Percentiles rank a stretch among this genome's conserved stretches.
Evolutionary conservation across 2,329 filamentous ascomycete species (phyloP).

Genomic region (Anthostomella pinea): DNA sequence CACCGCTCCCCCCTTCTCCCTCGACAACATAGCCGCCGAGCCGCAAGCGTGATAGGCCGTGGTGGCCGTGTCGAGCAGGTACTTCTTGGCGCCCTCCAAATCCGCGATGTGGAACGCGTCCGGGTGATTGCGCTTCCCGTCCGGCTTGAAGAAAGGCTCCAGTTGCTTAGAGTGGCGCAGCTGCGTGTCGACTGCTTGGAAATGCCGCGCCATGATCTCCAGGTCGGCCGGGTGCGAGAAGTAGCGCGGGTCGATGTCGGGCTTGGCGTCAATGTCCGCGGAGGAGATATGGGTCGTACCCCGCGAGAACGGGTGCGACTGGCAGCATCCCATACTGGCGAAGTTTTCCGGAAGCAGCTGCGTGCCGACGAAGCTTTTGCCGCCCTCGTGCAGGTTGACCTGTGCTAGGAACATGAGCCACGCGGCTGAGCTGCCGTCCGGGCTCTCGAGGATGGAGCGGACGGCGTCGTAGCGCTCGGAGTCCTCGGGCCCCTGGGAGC

Average conservation of each 20-base stretch:
- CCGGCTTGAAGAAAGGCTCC: conserved; percentile 31
- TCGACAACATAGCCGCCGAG: conserved; percentile 41
- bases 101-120: conserved; percentile 19
- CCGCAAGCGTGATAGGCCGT: conserved; percentile 37
- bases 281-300: conserved; percentile 51
- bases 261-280: conserved; percentile 37
- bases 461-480: conserved; percentile 11
- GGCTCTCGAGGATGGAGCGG: conserved; percentile 16
- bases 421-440: conserved; percentile 14
- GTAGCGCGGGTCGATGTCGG: conserved; percentile 51
- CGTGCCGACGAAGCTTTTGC: conserved; percentile 20
- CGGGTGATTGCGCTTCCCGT: conserved; percentile 34
- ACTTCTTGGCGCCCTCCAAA: conserved; percentile 23
- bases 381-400: conserved; percentile 21
- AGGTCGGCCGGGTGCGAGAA: conserved; percentile 50
- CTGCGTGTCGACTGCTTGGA: conserved; percentile 29
- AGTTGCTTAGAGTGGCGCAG: conserved; percentile 24
- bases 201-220: conserved; percentile 38
- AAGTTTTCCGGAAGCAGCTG: conserved; percentile 18
- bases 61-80: conserved; percentile 16
- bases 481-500: conserved; percentile 3
- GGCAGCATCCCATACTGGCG: conserved; percentile 14
- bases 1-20: conserved; percentile 19
- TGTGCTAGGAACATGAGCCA: conserved; percentile 26
- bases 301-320: conserved; percentile 48